Evolutionary conservation across 1,139 yeast species (phyloP).

Genomic region (Wickerhamomyces sp.): DNA sequence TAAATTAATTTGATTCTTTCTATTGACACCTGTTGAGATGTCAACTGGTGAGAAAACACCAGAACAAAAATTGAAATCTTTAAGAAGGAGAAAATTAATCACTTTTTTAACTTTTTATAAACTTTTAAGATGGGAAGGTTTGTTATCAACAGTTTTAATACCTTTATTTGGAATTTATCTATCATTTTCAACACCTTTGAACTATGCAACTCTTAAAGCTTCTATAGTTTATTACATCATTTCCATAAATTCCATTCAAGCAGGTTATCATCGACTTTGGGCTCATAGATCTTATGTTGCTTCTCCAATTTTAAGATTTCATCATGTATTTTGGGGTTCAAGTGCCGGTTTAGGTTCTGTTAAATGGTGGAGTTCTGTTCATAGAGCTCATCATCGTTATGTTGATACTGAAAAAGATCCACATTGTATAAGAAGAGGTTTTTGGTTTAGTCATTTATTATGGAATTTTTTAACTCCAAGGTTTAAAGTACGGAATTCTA

Average conservation of each 20-base stretch:
- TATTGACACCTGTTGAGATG: too few relatives aligned
- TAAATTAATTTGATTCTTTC: too few relatives aligned
- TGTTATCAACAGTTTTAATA: slow-evolving; percentile 20
- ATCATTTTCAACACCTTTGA: slow-evolving; percentile 34
- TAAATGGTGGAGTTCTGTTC: slow-evolving; percentile 59
- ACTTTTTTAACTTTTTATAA: slow-evolving; percentile 27
- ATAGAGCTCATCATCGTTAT: slow-evolving; percentile 67
- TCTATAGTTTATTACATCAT: slow-evolving; percentile 34
- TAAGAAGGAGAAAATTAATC: background rate
- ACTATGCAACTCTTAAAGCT: slow-evolving; percentile 41
- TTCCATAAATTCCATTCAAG: slow-evolving; percentile 40
- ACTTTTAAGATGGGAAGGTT: slow-evolving; percentile 29
- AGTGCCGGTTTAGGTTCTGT: slow-evolving; percentile 61
- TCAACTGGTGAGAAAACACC: background rate
- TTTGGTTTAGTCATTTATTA: slow-evolving; percentile 57
- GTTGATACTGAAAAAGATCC: slow-evolving; percentile 68
- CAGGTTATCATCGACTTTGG: slow-evolving; percentile 64
- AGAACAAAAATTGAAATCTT: background rate
- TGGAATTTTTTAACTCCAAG: slow-evolving; percentile 58
- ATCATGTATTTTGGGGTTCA: slow-evolving; percentile 50
- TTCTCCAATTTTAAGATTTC: slow-evolving; percentile 32
- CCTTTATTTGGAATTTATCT: slow-evolving; percentile 24
- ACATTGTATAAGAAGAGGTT: slow-evolving; percentile 51
- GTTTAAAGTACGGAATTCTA: slow-evolving; percentile 30
- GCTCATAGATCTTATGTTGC: slow-evolving; percentile 52